Evolutionary conservation across 176 grass and related monocot species (phyloP).

Genomic region (Musa acuminata): DNA sequence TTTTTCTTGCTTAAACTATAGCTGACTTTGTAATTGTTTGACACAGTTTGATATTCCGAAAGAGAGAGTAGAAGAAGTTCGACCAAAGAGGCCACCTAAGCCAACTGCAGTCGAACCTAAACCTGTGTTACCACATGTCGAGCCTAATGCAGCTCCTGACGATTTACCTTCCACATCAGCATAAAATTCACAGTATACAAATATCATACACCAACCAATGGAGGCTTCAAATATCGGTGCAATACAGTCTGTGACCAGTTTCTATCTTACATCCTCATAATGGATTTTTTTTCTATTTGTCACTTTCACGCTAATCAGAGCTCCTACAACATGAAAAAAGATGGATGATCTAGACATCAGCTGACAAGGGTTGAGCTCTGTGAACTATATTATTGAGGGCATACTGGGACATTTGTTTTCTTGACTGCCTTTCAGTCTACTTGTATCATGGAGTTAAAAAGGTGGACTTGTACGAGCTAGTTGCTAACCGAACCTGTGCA

Average conservation of each 20-base stretch:
- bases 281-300: not conserved
- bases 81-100: conserved; percentile 13
- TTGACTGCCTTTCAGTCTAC: too few species aligned
- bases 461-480: too few species aligned
- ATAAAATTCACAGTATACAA: not conserved
- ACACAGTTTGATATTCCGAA: conserved; percentile 7
- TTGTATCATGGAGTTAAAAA: too few species aligned
- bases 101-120: conserved; percentile 2
- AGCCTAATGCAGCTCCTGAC: not conserved
- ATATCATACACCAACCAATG: not conserved
- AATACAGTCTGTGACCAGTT: not conserved
- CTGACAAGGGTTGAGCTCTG: too few species aligned
- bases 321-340: not conserved
- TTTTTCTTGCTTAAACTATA: not conserved
- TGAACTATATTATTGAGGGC: too few species aligned
- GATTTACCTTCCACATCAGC: conserved; percentile 16
- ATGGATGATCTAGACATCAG: too few species aligned
- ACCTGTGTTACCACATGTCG: not conserved
- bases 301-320: not conserved
- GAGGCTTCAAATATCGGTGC: not conserved
- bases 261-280: not conserved
- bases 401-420: too few species aligned
- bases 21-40: not conserved
- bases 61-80: conserved; percentile 4
- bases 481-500: too few species aligned